Base-by-base conservation (phyloP, 345 rosid species). In the Capsella bursapastoris region DNA sequence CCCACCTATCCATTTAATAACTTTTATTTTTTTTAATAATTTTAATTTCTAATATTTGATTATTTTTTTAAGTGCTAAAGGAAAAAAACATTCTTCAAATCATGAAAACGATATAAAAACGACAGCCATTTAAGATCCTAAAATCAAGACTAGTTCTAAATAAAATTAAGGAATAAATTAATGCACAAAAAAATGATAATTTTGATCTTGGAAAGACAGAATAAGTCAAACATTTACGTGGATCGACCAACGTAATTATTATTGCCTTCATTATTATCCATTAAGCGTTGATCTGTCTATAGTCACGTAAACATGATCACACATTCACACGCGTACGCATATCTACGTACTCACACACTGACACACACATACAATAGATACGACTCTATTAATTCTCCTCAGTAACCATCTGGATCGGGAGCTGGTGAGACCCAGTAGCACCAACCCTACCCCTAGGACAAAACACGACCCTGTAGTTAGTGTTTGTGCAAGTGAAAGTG, bases 391-490 rank as follows among this genome's bases (percentile, higher is more conserved):
- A 13, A 59, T 50, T 59, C 10, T 50, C 25, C 37, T 75, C 68
- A 7, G 48, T 47, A 4, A 18, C 73, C 73, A 75, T 67, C 68
- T 51, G 14, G 37, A n/a, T 49, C 27, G 53, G 53, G 53, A 49
- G 53, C 27, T 49, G 53, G 5, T 49, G 4, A 2, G 53, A 16
- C 2, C 11, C 76, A 29, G 48, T 44, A 22, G 13, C 15, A 48
- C 27, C 60, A 13, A 60, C n/a, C 41, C 41, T 41, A 55, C 58
- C 40, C 29, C 53, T 28, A 28, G 86, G 85, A 60, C 88, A 83
- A 64, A 85, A 85, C 13, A 83, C 74, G 14, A 85, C 82, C 59
- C 79, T 79, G 62, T 85, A 85, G 50, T 79, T 68, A 8, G 84
- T 62, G 31, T 75, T 27, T 4, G 67, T 41, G 41, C 86, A 85